Percentiles rank a stretch among this genome's conserved stretches.
Conservation (phyloP, 257 asterid genomes). For the Nicotiana tabacum region DNA sequence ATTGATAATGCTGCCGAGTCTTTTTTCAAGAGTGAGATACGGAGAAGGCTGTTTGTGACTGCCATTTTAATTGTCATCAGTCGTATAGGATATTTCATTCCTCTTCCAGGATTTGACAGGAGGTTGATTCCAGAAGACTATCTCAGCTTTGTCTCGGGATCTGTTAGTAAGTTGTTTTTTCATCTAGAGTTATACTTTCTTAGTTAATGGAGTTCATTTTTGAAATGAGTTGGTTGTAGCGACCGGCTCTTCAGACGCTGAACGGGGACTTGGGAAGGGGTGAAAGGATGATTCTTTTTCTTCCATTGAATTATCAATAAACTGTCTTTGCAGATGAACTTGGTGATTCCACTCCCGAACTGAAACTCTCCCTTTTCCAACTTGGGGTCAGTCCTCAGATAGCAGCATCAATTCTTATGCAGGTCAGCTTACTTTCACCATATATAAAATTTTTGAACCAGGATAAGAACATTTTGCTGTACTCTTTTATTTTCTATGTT, state of each 20-base stretch:
- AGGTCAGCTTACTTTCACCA: constrained; percentile 43
- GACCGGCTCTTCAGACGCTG: background rate
- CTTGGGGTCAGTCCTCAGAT: constrained; percentile 98
- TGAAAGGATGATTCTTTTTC: background rate
- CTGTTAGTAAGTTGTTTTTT: constrained; percentile 57
- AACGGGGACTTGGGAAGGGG: background rate
- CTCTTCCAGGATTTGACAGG: constrained; percentile 93
- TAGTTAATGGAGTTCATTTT: background rate
- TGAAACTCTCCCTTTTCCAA: constrained; percentile 92
- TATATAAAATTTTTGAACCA: constrained; percentile 11
- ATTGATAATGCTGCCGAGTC: constrained; percentile 72
- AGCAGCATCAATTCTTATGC: constrained; percentile 95
- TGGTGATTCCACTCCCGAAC: constrained; percentile 77
- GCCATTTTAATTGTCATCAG: constrained; percentile 66
- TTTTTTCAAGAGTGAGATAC: constrained; percentile 94
- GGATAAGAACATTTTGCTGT: constrained; percentile 4
- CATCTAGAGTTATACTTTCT: background rate
- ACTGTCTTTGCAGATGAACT: constrained; percentile 64
- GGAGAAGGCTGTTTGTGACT: constrained; percentile 88
- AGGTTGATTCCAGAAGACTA: constrained; percentile 86
- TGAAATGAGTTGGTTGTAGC: constrained; percentile 5
- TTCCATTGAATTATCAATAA: background rate
- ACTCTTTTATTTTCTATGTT: background rate
- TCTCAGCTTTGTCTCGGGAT: constrained; percentile 81
- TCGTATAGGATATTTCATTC: constrained; percentile 89